Conservation (phyloP, 2,329 filamentous ascomycete genomes). For the Nannizzia gypsea region DNA sequence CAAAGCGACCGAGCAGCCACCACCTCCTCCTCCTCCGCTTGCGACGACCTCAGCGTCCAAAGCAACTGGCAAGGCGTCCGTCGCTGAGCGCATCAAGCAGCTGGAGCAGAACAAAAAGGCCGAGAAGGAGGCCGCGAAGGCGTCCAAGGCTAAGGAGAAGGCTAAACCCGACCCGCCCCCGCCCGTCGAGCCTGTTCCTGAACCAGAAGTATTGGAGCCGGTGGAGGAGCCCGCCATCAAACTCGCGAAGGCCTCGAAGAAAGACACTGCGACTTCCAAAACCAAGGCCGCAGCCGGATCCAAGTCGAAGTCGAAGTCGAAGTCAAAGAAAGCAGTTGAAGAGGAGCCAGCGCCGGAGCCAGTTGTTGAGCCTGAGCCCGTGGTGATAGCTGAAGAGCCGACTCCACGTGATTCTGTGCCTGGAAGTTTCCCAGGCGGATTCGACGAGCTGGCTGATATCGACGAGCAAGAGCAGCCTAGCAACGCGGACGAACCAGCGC, state of each 20-base stretch:
- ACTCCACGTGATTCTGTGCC: constrained; percentile 34
- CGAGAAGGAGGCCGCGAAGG: constrained; percentile 28
- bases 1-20: constrained; percentile 30
- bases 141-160: constrained; percentile 26
- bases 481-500: constrained; percentile 17
- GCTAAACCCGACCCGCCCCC: constrained; percentile 22
- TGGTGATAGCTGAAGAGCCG: constrained; percentile 13
- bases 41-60: constrained; percentile 27
- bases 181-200: constrained; percentile 18
- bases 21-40: constrained; percentile 23
- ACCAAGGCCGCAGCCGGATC: neutral
- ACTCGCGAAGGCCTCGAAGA: constrained; percentile 15
- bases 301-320: constrained; percentile 5
- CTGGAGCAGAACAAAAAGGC: constrained; percentile 33
- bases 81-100: constrained; percentile 44
- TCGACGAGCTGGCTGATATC: constrained; percentile 29
- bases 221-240: constrained; percentile 16
- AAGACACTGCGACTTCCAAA: constrained; percentile 25
- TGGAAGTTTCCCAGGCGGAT: constrained; percentile 44
- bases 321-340: neutral
- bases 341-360: too few relatives aligned
- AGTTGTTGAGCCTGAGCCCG: neutral
- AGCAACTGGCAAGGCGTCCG: constrained; percentile 34
- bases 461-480: constrained; percentile 29
- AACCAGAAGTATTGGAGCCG: neutral